phyloP scores from a whole-genome alignment of 2,329 filamentous ascomycete genomes.

The Akanthomyces uredinophilus region DNA sequence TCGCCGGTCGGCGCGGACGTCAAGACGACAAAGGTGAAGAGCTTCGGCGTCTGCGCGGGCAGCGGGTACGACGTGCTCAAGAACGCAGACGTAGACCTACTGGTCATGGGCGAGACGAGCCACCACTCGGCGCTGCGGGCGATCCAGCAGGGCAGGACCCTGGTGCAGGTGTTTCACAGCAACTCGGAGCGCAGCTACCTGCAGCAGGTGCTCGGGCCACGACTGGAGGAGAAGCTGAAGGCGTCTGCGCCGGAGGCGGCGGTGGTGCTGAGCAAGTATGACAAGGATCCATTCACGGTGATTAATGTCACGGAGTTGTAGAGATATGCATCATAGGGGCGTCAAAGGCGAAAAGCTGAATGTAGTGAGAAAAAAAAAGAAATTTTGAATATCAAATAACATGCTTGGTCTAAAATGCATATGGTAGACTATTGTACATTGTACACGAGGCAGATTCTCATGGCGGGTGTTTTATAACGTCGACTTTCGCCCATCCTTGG shows the following conservation, averaged over 20 bases:
- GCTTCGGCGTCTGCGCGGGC: constrained; percentile 83
- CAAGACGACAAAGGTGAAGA: constrained; percentile 46
- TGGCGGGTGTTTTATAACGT: neutral
- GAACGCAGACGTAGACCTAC: constrained; percentile 65
- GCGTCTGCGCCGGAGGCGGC: constrained; percentile 46
- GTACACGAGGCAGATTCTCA: neutral
- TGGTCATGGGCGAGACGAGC: constrained; percentile 88
- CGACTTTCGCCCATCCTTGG: constrained; percentile 18
- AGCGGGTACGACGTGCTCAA: constrained; percentile 76
- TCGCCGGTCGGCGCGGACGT: constrained; percentile 44
- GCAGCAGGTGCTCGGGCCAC: constrained; percentile 60
- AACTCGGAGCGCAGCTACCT: constrained; percentile 89
- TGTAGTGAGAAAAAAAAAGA: neutral
- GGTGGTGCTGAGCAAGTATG: constrained; percentile 71
- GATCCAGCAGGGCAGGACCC: constrained; percentile 74
- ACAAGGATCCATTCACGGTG: constrained; percentile 85
- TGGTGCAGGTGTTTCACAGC: constrained; percentile 84
- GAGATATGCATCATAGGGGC: neutral
- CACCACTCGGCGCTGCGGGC: constrained; percentile 89
- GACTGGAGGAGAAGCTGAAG: constrained; percentile 56
- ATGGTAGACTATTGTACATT: neutral
- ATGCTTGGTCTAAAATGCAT: constrained; percentile 4
- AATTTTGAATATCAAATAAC: neutral
- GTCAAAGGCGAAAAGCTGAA: constrained; percentile 4
- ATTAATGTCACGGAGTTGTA: constrained; percentile 45